Conservation (phyloP, 768 basidiomycete genomes). For the Pulveroboletus sp. region DNA sequence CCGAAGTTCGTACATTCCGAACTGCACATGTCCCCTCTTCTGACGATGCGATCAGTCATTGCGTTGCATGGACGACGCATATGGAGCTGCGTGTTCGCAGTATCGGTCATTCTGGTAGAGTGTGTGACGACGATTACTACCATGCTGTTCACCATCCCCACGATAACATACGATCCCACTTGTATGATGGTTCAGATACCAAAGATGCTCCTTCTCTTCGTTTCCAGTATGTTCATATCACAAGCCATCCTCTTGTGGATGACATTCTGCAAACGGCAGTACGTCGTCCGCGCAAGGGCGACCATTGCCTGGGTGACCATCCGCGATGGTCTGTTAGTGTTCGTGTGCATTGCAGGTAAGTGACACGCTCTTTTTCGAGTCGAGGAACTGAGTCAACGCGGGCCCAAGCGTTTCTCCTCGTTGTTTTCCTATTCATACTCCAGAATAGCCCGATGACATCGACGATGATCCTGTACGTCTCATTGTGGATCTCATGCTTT, state of each 20-base stretch:
- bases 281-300: neutral
- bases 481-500: neutral
- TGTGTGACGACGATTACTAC: neutral
- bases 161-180: constrained; percentile 8
- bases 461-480: constrained; percentile 14
- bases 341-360: constrained; percentile 16
- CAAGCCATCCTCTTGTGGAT: constrained; percentile 19
- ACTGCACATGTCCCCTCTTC: neutral
- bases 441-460: neutral
- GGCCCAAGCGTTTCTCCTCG: constrained; percentile 10
- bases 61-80: constrained; percentile 11
- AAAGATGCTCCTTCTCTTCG: constrained; percentile 2
- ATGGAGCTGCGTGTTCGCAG: neutral
- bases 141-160: constrained; percentile 1
- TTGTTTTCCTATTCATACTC: constrained; percentile 3
- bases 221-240: constrained; percentile 6
- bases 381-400: neutral
- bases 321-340: constrained; percentile 19
- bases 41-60: constrained; percentile 12
- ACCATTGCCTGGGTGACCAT: constrained; percentile 18
- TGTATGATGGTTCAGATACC: constrained; percentile 8
- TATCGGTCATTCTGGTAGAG: constrained; percentile 11
- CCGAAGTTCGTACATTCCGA: constrained; percentile 14
- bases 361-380: neutral
- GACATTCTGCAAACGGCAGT: constrained; percentile 12